Evolutionary conservation across 2,329 filamentous ascomycete species (phyloP).

Genomic region (Metarhizium rileyi): DNA sequence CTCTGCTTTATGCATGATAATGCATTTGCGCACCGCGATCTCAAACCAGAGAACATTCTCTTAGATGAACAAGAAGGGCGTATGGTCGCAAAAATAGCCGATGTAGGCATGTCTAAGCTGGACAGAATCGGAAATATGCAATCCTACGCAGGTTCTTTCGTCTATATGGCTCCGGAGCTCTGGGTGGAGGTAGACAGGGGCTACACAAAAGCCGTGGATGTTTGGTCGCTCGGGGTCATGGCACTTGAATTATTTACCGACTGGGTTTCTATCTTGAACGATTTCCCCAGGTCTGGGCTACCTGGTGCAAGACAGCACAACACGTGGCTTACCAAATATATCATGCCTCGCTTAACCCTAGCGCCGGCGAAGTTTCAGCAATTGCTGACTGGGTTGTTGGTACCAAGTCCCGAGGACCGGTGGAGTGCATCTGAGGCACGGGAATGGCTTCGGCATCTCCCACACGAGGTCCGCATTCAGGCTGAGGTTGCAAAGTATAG

Average conservation of each 20-base stretch:
- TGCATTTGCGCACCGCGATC: background rate
- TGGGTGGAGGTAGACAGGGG: background rate
- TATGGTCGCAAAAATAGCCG: background rate
- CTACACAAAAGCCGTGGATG: background rate
- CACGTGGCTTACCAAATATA: background rate
- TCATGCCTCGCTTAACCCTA: background rate
- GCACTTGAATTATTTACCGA: background rate
- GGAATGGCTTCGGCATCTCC: background rate
- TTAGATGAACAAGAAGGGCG: background rate
- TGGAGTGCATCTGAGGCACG: background rate
- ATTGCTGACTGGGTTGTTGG: background rate
- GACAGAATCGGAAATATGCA: background rate
- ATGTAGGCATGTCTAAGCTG: background rate
- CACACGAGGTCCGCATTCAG: background rate
- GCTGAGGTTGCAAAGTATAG: background rate
- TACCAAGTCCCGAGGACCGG: background rate
- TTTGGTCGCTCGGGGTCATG: background rate
- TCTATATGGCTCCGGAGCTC: background rate
- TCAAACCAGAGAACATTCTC: background rate
- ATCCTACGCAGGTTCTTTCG: background rate
- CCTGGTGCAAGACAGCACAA: background rate
- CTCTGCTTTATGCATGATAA: background rate
- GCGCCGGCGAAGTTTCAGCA: background rate
- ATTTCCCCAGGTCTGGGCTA: background rate
- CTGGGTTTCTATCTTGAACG: background rate